A percentile compares a stretch with the other conserved stretches of the same genome.
Evolutionary conservation across 345 rosid genomes (phyloP).

Genomic region (Hypericum androsaemum): DNA sequence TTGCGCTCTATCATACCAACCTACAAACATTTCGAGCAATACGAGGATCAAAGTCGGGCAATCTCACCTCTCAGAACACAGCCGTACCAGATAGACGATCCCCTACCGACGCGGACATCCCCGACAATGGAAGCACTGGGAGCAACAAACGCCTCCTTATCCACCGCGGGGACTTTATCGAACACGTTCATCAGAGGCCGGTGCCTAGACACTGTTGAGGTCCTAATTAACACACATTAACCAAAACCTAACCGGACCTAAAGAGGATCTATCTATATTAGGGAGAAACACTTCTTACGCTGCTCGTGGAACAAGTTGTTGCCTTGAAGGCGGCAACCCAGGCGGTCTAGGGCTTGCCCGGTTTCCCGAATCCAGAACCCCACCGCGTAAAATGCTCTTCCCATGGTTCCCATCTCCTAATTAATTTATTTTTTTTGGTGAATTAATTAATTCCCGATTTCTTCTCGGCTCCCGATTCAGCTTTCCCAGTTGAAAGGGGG

Average conservation of each 20-base stretch:
- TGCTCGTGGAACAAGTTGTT: slow-evolving; percentile 70
- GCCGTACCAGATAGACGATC: slow-evolving; percentile 90
- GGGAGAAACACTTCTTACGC: slow-evolving; percentile 25
- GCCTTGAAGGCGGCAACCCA: slow-evolving; percentile 90
- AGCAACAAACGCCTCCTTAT: slow-evolving; percentile 83
- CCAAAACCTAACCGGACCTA: not conserved
- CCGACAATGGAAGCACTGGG: slow-evolving; percentile 91
- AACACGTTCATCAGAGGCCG: slow-evolving; percentile 83
- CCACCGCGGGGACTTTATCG: slow-evolving; percentile 73
- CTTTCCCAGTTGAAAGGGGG: too few species aligned
- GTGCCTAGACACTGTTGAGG: slow-evolving; percentile 72
- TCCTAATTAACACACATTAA: not conserved
- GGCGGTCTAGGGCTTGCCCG: slow-evolving; percentile 89
- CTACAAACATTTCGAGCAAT: too few species aligned
- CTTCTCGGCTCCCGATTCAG: too few species aligned
- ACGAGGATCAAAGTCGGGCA: too few species aligned
- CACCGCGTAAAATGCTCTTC: slow-evolving; percentile 72
- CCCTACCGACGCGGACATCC: slow-evolving; percentile 71
- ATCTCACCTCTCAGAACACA: slow-evolving; percentile 83
- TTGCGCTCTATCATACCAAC: too few species aligned
- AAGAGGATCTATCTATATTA: slow-evolving; percentile 2
- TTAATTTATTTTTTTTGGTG: too few species aligned
- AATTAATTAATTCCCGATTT: too few species aligned
- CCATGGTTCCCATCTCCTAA: slow-evolving; percentile 67
- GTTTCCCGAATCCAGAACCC: slow-evolving; percentile 97